phyloP scores from a whole-genome alignment of 805 yeast species.

The Blastobotrys mokoenaii region DNA sequence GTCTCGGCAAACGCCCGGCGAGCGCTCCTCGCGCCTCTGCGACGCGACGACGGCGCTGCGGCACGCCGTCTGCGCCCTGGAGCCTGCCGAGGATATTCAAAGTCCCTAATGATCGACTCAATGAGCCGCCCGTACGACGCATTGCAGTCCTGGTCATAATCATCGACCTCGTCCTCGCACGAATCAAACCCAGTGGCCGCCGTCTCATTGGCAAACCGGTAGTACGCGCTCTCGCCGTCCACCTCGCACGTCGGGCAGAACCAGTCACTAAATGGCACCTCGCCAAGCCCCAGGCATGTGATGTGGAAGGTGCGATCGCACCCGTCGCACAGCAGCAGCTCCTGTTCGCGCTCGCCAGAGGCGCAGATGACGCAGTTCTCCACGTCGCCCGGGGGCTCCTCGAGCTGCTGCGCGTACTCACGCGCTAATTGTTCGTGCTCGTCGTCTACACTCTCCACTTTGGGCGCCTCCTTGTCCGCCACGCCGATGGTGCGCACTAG shows the following conservation, averaged over 20 bases:
- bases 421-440: not conserved
- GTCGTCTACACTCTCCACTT: not conserved
- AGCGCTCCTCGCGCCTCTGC: not conserved
- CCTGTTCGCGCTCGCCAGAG: constrained; percentile 22
- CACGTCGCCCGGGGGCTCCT: constrained; percentile 1
- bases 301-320: constrained; percentile 27
- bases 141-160: not conserved
- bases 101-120: too few relatives aligned
- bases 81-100: not conserved
- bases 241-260: constrained; percentile 26
- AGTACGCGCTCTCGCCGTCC: constrained; percentile 4
- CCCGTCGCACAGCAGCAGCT: constrained; percentile 24
- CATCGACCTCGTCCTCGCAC: not conserved
- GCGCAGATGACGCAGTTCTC: constrained; percentile 24
- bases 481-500: constrained; percentile 5
- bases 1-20: not conserved
- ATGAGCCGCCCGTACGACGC: not conserved
- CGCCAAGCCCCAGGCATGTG: constrained; percentile 24
- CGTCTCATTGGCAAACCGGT: not conserved
- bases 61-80: constrained; percentile 1
- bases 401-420: not conserved
- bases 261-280: constrained; percentile 25
- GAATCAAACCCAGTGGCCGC: not conserved
- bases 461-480: constrained; percentile 11
- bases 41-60: not conserved